Evolutionary conservation across 441 rosid genomes (phyloP).

Genomic region (Bocquillonia castaneifolia): DNA sequence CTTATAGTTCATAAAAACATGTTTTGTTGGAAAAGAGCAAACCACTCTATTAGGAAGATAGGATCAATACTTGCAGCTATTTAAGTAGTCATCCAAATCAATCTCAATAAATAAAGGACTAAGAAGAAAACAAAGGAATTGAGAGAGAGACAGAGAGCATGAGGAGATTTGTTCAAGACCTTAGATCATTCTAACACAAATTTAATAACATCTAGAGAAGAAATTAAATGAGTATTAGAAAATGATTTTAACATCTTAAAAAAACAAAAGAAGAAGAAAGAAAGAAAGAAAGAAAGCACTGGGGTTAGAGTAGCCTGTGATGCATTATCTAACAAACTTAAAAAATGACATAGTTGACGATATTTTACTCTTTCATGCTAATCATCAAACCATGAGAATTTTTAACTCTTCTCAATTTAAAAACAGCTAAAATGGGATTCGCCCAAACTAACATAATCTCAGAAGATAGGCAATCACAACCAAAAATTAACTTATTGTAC

Average conservation of each 20-base stretch:
- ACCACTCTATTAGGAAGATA: neutral
- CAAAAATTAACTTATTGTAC: conserved; percentile 31
- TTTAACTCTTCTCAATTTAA: too few relatives aligned
- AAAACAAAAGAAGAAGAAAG: neutral
- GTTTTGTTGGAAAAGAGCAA: neutral
- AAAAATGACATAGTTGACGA: too few relatives aligned
- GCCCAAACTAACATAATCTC: neutral
- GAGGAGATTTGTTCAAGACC: too few relatives aligned
- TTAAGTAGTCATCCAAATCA: neutral
- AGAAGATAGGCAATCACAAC: conserved; percentile 1
- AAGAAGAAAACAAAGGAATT: neutral
- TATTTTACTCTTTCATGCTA: too few relatives aligned
- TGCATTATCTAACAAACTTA: too few relatives aligned
- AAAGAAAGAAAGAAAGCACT: too few relatives aligned
- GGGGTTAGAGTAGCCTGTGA: too few relatives aligned
- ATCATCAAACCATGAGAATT: too few relatives aligned
- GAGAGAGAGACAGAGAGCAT: neutral
- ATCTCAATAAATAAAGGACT: neutral
- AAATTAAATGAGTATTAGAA: too few relatives aligned
- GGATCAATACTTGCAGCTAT: neutral
- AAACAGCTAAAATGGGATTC: neutral
- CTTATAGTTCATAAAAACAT: neutral
- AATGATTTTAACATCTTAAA: neutral
- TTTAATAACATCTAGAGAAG: neutral
- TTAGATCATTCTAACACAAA: too few relatives aligned